A percentile compares a stretch with the other conserved stretches of the same genome.
phyloP scores from a whole-genome alignment of 2,329 filamentous ascomycete species.

The Septoria linicola region DNA sequence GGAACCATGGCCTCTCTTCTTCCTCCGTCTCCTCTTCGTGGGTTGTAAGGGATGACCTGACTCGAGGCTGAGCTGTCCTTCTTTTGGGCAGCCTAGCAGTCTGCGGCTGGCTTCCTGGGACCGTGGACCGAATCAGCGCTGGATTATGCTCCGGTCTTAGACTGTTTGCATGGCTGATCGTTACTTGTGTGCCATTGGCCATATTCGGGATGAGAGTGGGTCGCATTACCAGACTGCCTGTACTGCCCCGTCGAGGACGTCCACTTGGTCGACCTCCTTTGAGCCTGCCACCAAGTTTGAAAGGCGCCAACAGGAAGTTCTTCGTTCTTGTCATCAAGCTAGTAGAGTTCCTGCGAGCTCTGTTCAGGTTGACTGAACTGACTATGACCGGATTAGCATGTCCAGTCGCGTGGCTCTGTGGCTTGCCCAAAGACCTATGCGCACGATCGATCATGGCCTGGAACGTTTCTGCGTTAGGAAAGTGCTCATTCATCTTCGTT shows the following conservation, averaged over 20 bases:
- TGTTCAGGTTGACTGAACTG: not conserved
- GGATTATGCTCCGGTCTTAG: constrained; percentile 11
- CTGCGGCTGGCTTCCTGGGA: not conserved
- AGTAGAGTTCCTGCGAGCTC: not conserved
- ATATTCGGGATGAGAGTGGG: not conserved
- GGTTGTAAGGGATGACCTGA: not conserved
- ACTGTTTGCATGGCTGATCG: constrained; percentile 9
- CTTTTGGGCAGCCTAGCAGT: not conserved
- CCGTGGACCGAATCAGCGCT: not conserved
- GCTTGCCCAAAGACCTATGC: not conserved
- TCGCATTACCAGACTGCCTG: not conserved
- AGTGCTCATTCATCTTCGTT: not conserved
- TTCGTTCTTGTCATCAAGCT: not conserved
- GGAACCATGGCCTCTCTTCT: not conserved
- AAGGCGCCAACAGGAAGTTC: constrained; percentile 1
- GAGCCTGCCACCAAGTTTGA: constrained; percentile 3
- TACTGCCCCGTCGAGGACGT: constrained; percentile 10
- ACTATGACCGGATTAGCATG: not conserved
- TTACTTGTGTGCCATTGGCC: not conserved
- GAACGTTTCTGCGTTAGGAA: not conserved
- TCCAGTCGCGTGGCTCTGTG: not conserved
- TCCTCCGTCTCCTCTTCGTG: not conserved
- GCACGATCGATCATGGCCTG: not conserved
- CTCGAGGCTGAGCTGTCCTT: not conserved
- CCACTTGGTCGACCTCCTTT: not conserved